phyloP scores from a whole-genome alignment of 2,329 filamentous ascomycete genomes.

The Penicillium sp. region DNA sequence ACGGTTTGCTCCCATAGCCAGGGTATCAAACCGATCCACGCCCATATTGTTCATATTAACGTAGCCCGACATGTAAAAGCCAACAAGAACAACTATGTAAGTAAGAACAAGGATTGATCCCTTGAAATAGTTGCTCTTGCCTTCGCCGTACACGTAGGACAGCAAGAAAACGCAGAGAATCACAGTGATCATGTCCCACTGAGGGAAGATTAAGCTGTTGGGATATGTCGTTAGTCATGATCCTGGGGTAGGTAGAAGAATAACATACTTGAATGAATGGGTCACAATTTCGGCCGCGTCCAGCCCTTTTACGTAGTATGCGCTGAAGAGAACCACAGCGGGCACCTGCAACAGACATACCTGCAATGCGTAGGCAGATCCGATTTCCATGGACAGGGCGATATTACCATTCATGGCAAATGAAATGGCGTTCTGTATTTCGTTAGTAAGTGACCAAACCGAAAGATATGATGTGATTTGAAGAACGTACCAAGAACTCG shows the following conservation, averaged over 20 bases:
- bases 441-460: slow-evolving; percentile 4
- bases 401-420: slow-evolving; percentile 99
- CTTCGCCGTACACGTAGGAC: slow-evolving; percentile 96
- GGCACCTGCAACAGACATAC: slow-evolving; percentile 95
- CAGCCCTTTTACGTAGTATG: slow-evolving; percentile 65
- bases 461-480: not conserved
- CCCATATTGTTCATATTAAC: slow-evolving; percentile 55
- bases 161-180: slow-evolving; percentile 94
- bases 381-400: slow-evolving; percentile 97
- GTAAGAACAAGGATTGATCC: slow-evolving; percentile 91
- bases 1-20: slow-evolving; percentile 41
- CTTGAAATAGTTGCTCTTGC: slow-evolving; percentile 99
- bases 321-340: slow-evolving; percentile 87
- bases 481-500: slow-evolving; percentile 77
- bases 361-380: slow-evolving; percentile 93
- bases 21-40: slow-evolving; percentile 49
- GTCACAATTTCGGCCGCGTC: slow-evolving; percentile 55
- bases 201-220: slow-evolving; percentile 81
- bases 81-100: slow-evolving; percentile 87
- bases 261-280: slow-evolving; percentile 56
- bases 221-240: slow-evolving; percentile 17
- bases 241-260: slow-evolving; percentile 1
- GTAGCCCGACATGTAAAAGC: slow-evolving; percentile 83
- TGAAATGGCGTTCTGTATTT: slow-evolving; percentile 82
- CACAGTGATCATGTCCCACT: slow-evolving; percentile 98